Percentiles rank a stretch among this genome's conserved stretches.
phyloP scores from a whole-genome alignment of 805 yeast genomes.

The Pichia nakasei region DNA sequence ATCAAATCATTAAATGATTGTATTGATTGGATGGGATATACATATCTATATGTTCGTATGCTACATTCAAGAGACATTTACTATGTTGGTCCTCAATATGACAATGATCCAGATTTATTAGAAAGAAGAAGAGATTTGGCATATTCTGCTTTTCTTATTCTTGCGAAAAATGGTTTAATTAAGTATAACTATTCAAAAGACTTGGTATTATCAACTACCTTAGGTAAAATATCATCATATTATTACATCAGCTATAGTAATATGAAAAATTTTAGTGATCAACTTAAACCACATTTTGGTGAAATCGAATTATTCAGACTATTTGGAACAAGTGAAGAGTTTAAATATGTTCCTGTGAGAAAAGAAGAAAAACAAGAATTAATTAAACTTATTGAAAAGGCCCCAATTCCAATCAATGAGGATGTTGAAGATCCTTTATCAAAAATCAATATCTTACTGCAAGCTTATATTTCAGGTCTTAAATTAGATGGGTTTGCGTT shows the following conservation, averaged over 20 bases:
- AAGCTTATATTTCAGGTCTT: constrained; percentile 75
- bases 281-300: constrained; percentile 53
- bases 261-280: constrained; percentile 54
- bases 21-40: constrained; percentile 69
- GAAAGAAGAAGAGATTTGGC: constrained; percentile 57
- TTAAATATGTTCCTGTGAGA: constrained; percentile 72
- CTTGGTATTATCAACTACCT: constrained; percentile 46
- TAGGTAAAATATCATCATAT: constrained; percentile 80
- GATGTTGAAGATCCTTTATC: constrained; percentile 60
- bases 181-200: constrained; percentile 47
- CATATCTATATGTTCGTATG: constrained; percentile 79
- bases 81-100: constrained; percentile 61
- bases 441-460: constrained; percentile 72
- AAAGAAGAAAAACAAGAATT: constrained; percentile 80
- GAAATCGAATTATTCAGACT: constrained; percentile 70
- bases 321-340: constrained; percentile 79
- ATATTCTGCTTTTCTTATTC: constrained; percentile 63
- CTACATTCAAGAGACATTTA: constrained; percentile 61
- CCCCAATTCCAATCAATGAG: constrained; percentile 85
- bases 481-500: constrained; percentile 81
- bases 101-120: constrained; percentile 37
- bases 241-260: constrained; percentile 75
- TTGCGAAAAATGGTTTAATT: constrained; percentile 50
- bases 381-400: constrained; percentile 52
- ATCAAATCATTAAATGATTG: constrained; percentile 56